Evolutionary conservation across 2,329 filamentous ascomycete species (phyloP).

Genomic region (Penicillium thymicola): DNA sequence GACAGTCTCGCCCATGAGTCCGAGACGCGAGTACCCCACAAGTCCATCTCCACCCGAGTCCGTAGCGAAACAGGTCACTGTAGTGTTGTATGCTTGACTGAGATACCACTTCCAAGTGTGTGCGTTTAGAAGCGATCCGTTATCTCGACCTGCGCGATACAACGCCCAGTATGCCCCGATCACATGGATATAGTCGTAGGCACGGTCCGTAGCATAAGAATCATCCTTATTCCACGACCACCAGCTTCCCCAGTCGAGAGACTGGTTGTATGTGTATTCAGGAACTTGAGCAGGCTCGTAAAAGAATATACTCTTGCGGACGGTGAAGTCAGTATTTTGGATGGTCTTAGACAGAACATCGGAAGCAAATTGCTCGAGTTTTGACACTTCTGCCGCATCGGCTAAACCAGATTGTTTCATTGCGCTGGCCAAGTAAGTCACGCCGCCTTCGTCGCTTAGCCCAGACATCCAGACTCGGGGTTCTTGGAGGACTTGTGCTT

Average conservation of each 20-base stretch:
- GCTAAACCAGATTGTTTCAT: background rate
- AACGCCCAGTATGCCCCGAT: conserved; percentile 56
- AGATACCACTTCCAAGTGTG: background rate
- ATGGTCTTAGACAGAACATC: background rate
- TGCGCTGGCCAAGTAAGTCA: background rate
- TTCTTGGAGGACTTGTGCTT: background rate
- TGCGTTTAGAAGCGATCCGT: conserved; percentile 34
- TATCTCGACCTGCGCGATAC: conserved; percentile 53
- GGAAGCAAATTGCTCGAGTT: background rate
- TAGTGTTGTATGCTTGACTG: background rate
- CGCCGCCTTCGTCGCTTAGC: background rate
- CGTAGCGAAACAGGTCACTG: conserved; percentile 8
- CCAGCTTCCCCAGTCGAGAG: background rate
- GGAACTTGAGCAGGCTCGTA: background rate
- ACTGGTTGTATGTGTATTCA: background rate
- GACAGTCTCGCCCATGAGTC: conserved; percentile 58
- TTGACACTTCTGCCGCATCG: background rate
- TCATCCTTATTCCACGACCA: background rate
- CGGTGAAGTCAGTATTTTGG: background rate
- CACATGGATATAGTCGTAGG: conserved; percentile 60
- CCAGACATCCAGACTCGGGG: background rate
- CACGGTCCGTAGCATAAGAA: conserved; percentile 48
- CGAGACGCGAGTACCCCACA: conserved; percentile 16
- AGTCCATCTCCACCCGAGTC: conserved; percentile 44
- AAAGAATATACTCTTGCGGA: background rate